Conservation (phyloP, 208 protist species). For the Herpetomonas samuelpessoai region DNA sequence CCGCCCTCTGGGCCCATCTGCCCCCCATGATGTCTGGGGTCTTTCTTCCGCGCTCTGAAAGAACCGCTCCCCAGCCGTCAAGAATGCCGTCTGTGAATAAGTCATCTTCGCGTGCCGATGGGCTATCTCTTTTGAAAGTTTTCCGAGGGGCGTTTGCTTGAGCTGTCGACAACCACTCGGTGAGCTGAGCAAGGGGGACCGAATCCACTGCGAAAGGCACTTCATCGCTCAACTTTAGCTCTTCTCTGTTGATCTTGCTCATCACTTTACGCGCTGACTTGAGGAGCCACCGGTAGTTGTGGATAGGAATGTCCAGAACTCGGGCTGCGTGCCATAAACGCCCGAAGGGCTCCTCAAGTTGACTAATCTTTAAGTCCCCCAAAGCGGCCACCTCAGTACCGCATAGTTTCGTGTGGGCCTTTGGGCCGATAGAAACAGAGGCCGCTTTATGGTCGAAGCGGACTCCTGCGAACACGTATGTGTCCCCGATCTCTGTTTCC, state of each 20-base stretch:
- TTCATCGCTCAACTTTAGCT: too few species aligned
- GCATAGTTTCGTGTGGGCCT: too few species aligned
- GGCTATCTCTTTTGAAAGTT: too few species aligned
- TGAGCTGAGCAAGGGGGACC: not conserved
- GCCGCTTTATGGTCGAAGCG: not conserved
- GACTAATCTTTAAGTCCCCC: too few species aligned
- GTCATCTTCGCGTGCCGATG: not conserved
- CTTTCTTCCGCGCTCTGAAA: not conserved
- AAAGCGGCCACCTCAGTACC: not conserved
- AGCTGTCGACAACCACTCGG: not conserved
- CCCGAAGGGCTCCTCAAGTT: not conserved
- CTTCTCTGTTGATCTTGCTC: not conserved
- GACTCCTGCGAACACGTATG: not conserved
- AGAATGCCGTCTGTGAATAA: not conserved
- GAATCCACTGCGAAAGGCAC: not conserved
- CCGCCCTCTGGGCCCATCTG: not conserved
- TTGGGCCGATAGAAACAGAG: too few species aligned
- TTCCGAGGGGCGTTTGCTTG: not conserved
- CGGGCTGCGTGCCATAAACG: not conserved
- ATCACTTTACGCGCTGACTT: not conserved
- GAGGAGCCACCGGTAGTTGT: not conserved
- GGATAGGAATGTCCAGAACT: not conserved
- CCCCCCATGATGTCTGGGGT: not conserved
- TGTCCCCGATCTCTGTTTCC: not conserved
- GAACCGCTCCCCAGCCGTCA: not conserved